Base-by-base conservation (phyloP, 2,329 filamentous ascomycete species). In the Apiospora kogelbergensis region DNA sequence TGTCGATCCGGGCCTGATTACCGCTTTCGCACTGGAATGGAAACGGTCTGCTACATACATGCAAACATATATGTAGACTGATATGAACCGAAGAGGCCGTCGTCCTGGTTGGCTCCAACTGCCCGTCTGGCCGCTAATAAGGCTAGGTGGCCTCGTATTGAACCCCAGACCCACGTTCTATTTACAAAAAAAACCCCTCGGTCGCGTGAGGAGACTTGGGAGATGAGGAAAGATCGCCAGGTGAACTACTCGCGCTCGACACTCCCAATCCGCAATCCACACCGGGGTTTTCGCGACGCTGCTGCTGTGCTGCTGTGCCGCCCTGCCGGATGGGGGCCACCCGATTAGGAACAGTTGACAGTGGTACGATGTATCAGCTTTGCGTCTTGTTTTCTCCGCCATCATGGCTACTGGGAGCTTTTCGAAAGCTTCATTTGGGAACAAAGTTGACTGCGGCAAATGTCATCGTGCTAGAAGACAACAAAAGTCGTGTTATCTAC, bases 141-240 rank as follows among this genome's bases (percentile, higher is more conserved):
- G n/a, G n/a, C n/a, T n/a, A n/a, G n/a, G 24, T 37, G 30, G 53
- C 20, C 53, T 60, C 53, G 53, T 60, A 60, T 60, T 30, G 30
- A 60, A 60, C 53, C 53, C 53, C 53, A 60, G 53, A 60, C 20
- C 53, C 53, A 37, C 53, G 13, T 60, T 37, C 53, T 60, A 37
- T 60, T 37, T 60, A 60, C 37, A 40, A 40, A 60, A 60, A 60
- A 37, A 60, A 57, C 33, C 48, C 48, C 26, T 37, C 53, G 17
- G 17, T 37, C 30, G 26, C 30, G 26, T 37, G 53, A 60, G 30
- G 17, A 57, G 48, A 45, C 20, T 6, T 9, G 44, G 7, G 46
- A 26, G 7, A 33, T 4, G 33, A n/a, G 20, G 26, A 37, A 37
- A 37, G 30, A 20, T 30, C 53, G 9, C 53, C 17, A 60, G 30